phyloP scores from a whole-genome alignment of 108 stramenopile genomes.

The Fistulifera pelliculosa region DNA sequence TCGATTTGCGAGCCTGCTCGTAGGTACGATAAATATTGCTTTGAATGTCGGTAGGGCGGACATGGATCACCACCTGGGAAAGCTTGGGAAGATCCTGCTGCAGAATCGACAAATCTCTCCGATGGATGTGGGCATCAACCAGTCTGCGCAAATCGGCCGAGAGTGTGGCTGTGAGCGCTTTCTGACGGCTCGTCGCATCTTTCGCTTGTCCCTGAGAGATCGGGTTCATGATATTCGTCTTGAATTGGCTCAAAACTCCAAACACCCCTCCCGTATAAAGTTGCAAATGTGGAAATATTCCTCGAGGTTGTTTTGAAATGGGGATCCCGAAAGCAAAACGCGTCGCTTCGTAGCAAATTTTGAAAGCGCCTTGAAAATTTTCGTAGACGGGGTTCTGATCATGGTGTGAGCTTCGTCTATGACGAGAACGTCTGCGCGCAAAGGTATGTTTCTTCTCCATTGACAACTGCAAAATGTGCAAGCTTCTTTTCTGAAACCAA shows the following conservation, averaged over 20 bases:
- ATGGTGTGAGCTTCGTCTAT: constrained; percentile 66
- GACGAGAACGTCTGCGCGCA: constrained; percentile 47
- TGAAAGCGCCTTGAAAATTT: constrained; percentile 36
- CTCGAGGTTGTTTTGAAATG: constrained; percentile 39
- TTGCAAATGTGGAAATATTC: constrained; percentile 56
- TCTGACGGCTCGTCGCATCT: constrained; percentile 8
- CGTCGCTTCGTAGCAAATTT: constrained; percentile 33
- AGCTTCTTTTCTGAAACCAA: constrained; percentile 30
- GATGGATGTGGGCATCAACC: constrained; percentile 42
- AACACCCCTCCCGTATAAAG: constrained; percentile 48
- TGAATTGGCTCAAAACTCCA: constrained; percentile 34
- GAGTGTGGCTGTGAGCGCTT: background rate
- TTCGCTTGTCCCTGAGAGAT: constrained; percentile 47
- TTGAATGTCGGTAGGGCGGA: constrained; percentile 54
- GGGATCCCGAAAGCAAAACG: constrained; percentile 56
- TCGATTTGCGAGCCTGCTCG: constrained; percentile 14
- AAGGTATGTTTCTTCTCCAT: constrained; percentile 7
- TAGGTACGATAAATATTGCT: constrained; percentile 40
- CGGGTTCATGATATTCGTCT: constrained; percentile 29
- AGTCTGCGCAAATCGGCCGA: constrained; percentile 26
- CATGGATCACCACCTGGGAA: constrained; percentile 52
- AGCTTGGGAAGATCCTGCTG: constrained; percentile 40
- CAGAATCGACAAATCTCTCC: constrained; percentile 40
- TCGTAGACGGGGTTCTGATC: constrained; percentile 38
- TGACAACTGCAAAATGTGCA: constrained; percentile 16